phyloP scores from a whole-genome alignment of 148 eudicot genomes.

The Tetragonia tetragonoides region DNA sequence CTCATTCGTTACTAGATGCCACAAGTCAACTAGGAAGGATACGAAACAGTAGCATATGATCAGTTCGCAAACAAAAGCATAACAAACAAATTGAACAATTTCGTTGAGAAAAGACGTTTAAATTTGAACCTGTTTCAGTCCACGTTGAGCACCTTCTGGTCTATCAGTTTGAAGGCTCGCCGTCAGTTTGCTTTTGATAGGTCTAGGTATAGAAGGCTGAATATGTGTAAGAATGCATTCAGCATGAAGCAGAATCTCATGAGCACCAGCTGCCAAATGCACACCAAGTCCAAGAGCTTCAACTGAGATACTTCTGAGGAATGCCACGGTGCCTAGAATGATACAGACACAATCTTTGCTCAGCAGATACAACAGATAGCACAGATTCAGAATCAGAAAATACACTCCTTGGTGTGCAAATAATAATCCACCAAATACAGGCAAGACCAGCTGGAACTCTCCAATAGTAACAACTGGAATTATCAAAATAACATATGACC shows the following conservation, averaged over 20 bases:
- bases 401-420: neutral
- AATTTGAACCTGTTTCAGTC: slow-evolving; percentile 66
- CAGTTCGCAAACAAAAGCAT: neutral
- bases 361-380: neutral
- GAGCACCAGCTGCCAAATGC: slow-evolving; percentile 90
- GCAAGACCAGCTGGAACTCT: neutral
- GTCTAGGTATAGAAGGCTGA: slow-evolving; percentile 68
- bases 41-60: neutral
- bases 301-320: slow-evolving; percentile 86
- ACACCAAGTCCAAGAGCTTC: slow-evolving; percentile 97
- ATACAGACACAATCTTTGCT: neutral
- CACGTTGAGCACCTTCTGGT: slow-evolving; percentile 82
- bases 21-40: neutral
- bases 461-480: neutral
- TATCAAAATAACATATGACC: neutral
- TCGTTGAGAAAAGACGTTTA: neutral
- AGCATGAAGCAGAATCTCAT: slow-evolving; percentile 78
- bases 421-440: slow-evolving; percentile 3
- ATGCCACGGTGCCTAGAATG: slow-evolving; percentile 72
- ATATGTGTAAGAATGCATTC: slow-evolving; percentile 64
- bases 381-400: neutral
- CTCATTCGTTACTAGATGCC: neutral
- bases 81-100: neutral
- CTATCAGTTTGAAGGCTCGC: slow-evolving; percentile 52
- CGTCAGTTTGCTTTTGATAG: slow-evolving; percentile 41